Percentiles rank a stretch among this genome's conserved stretches.
phyloP scores from a whole-genome alignment of 2,329 filamentous ascomycete genomes.

The Daldinia sp. region DNA sequence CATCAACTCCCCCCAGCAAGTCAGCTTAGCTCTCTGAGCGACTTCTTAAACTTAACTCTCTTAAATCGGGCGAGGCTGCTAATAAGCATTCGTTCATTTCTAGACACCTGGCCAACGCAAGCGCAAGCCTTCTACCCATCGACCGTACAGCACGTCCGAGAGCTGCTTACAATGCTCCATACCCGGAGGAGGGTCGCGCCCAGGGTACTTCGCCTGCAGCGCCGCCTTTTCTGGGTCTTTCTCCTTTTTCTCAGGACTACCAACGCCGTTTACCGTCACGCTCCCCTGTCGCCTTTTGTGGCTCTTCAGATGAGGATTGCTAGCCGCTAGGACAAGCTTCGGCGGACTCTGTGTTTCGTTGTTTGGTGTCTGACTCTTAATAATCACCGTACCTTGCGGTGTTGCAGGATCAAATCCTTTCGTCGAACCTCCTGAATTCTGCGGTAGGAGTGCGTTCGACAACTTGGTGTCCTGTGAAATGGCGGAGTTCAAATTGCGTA shows the following conservation, averaged over 20 bases:
- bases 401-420: slow-evolving; percentile 54
- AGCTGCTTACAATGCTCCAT: slow-evolving; percentile 95
- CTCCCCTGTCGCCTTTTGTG: slow-evolving; percentile 74
- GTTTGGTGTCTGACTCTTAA: slow-evolving; percentile 60
- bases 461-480: slow-evolving; percentile 78
- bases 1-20: background rate
- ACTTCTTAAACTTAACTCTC: background rate
- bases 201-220: slow-evolving; percentile 66
- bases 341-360: slow-evolving; percentile 61
- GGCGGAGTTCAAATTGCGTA: slow-evolving; percentile 81
- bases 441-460: slow-evolving; percentile 61
- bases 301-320: slow-evolving; percentile 86
- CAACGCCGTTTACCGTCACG: slow-evolving; percentile 48
- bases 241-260: slow-evolving; percentile 54
- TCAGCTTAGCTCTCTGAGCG: background rate
- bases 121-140: slow-evolving; percentile 88
- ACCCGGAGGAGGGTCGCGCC: slow-evolving; percentile 69
- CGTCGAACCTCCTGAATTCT: slow-evolving; percentile 50
- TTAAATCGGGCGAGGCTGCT: background rate
- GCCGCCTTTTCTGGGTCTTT: slow-evolving; percentile 63
- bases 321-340: slow-evolving; percentile 82
- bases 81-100: background rate
- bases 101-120: slow-evolving; percentile 70
- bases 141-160: slow-evolving; percentile 88
- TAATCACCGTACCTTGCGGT: slow-evolving; percentile 68